Conservation (phyloP, 257 asterid species). For the Catharanthus roseus region DNA sequence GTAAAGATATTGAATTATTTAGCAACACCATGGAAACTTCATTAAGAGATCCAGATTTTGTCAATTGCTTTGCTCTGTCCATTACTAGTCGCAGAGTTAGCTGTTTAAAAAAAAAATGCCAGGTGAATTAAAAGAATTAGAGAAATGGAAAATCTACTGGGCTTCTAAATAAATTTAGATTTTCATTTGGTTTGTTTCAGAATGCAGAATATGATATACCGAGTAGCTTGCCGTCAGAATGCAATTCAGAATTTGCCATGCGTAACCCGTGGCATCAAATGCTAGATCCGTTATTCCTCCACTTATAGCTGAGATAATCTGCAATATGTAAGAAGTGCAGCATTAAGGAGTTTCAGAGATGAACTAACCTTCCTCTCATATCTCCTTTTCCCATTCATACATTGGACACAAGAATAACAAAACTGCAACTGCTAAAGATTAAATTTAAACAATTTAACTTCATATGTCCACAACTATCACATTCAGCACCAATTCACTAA, state of each 20-base stretch:
- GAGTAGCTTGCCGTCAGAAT: constrained; percentile 49
- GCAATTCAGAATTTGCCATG: constrained; percentile 41
- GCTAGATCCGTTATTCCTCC: constrained; percentile 51
- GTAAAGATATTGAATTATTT: constrained; percentile 41
- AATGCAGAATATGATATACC: constrained; percentile 20
- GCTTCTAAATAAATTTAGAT: neutral
- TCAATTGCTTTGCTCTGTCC: constrained; percentile 46
- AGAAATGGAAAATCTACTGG: neutral
- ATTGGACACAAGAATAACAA: neutral
- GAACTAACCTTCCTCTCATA: neutral
- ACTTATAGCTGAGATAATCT: constrained; percentile 43
- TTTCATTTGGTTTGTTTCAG: neutral
- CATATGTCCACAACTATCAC: neutral
- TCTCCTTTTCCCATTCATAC: neutral
- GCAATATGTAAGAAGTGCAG: neutral
- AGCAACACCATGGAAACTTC: constrained; percentile 52
- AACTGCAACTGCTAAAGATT: neutral
- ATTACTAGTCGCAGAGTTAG: constrained; percentile 43
- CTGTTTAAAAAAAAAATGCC: constrained; percentile 24
- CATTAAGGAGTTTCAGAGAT: neutral
- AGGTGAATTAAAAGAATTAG: neutral
- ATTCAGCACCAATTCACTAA: neutral
- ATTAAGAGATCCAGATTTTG: constrained; percentile 48
- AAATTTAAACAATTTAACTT: neutral
- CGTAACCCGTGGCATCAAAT: constrained; percentile 35